Conservation (phyloP, 495 filamentous ascomycete species). For the Penicillium mononematosum region DNA sequence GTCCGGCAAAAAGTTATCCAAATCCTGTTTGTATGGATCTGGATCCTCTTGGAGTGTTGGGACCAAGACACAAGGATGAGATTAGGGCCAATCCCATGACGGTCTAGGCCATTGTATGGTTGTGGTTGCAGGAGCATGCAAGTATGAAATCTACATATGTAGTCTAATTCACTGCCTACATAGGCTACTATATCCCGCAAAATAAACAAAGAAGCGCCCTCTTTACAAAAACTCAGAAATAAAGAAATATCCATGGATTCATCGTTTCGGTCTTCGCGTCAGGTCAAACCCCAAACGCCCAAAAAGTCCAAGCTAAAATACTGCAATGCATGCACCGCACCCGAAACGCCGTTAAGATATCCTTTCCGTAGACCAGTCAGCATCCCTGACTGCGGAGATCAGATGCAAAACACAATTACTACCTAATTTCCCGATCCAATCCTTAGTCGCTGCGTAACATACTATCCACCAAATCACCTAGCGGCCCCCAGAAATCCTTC, state of each 20-base stretch:
- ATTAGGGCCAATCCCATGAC: not conserved
- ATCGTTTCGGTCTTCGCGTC: constrained; percentile 1
- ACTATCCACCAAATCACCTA: constrained; percentile 93
- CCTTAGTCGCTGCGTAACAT: constrained; percentile 89
- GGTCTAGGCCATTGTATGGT: no score
- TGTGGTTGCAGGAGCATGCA: no score
- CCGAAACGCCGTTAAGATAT: constrained; percentile 31
- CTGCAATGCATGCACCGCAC: constrained; percentile 23
- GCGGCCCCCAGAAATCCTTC: constrained; percentile 97
- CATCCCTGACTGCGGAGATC: constrained; percentile 4
- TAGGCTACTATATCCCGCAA: not conserved
- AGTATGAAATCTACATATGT: no score
- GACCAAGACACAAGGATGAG: not conserved
- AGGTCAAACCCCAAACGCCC: constrained; percentile 18
- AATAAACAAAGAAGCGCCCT: not conserved
- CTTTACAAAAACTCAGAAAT: not conserved
- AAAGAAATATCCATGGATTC: constrained; percentile 4
- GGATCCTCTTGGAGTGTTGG: not conserved
- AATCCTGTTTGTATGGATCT: constrained; percentile 2
- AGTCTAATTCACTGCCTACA: not conserved
- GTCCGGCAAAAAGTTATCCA: not conserved
- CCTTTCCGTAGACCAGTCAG: constrained; percentile 8
- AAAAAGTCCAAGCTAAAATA: constrained; percentile 17
- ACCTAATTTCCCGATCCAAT: constrained; percentile 11
- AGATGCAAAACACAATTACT: constrained; percentile 9